Conservation (phyloP, 192 early-diverging fungal genomes). For the Kickxella alabastrina region DNA sequence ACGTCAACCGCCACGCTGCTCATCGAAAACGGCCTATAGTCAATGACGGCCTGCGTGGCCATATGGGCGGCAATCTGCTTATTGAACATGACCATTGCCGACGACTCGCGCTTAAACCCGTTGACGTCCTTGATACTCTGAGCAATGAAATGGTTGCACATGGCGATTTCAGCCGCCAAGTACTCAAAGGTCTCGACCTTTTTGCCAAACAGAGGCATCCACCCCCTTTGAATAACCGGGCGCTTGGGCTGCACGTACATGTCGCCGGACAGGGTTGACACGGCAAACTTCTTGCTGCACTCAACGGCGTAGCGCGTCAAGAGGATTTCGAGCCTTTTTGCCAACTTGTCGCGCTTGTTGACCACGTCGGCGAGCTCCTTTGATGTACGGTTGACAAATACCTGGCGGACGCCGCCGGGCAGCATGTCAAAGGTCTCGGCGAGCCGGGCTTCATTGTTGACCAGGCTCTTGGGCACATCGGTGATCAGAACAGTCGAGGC, state of each 20-base stretch:
- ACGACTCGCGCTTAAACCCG: slow-evolving; percentile 45
- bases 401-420: slow-evolving; percentile 61
- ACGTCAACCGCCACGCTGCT: slow-evolving; percentile 62
- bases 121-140: slow-evolving; percentile 23
- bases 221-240: slow-evolving; percentile 44
- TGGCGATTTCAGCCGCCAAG: slow-evolving; percentile 20
- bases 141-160: slow-evolving; percentile 43
- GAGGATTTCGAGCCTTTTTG: slow-evolving; percentile 50
- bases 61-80: slow-evolving; percentile 72
- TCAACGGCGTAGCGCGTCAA: slow-evolving; percentile 51
- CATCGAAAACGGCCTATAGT: slow-evolving; percentile 63
- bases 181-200: slow-evolving; percentile 58
- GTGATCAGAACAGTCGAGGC: slow-evolving; percentile 67
- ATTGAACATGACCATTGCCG: slow-evolving; percentile 82
- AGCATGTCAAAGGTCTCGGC: slow-evolving; percentile 56
- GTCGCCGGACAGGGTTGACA: background rate
- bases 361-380: slow-evolving; percentile 49
- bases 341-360: slow-evolving; percentile 52
- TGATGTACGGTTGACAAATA: slow-evolving; percentile 62
- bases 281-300: slow-evolving; percentile 23
- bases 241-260: slow-evolving; percentile 25
- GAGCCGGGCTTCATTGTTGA: slow-evolving; percentile 47
- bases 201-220: slow-evolving; percentile 32
- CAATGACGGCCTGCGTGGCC: slow-evolving; percentile 63
- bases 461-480: slow-evolving; percentile 63